phyloP scores from a whole-genome alignment of 1,284 basidiomycete species.

The Omphalotus olearius region DNA sequence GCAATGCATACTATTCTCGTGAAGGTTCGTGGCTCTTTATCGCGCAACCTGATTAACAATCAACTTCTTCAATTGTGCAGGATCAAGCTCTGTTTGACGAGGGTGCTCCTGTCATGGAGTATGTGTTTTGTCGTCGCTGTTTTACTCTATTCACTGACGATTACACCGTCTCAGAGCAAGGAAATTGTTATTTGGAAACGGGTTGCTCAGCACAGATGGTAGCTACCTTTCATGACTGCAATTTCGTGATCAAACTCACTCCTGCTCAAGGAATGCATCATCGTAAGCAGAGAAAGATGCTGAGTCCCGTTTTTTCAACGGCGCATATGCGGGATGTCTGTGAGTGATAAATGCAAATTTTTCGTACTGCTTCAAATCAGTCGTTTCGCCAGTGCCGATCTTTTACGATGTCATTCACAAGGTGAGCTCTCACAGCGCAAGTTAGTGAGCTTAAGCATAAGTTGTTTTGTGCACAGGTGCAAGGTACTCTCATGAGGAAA shows the following conservation, averaged over 20 bases:
- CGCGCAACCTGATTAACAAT: background rate
- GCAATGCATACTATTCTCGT: conserved; percentile 30
- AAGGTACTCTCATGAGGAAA: background rate
- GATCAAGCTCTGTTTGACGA: conserved; percentile 1
- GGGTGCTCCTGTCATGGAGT: background rate
- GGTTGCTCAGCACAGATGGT: conserved; percentile 4
- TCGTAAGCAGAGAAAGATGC: conserved; percentile 13
- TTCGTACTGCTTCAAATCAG: background rate
- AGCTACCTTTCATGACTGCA: background rate
- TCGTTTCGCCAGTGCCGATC: conserved; percentile 2
- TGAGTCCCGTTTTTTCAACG: conserved; percentile 13
- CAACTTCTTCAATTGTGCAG: background rate
- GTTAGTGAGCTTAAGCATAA: too few species aligned
- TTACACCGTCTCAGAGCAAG: background rate
- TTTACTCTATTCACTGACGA: background rate
- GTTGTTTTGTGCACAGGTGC: background rate
- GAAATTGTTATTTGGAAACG: conserved; percentile 1
- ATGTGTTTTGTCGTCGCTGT: background rate
- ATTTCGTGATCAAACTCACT: background rate
- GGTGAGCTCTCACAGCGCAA: background rate
- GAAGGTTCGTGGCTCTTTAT: conserved; percentile 14
- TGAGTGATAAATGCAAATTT: conserved; percentile 1
- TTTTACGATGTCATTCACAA: conserved; percentile 10
- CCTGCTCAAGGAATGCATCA: conserved; percentile 3
- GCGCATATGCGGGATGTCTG: conserved; percentile 10